Percentiles rank a stretch among this genome's conserved stretches.
phyloP scores from a whole-genome alignment of 306 rosid genomes.

The Cicer bijugum region DNA sequence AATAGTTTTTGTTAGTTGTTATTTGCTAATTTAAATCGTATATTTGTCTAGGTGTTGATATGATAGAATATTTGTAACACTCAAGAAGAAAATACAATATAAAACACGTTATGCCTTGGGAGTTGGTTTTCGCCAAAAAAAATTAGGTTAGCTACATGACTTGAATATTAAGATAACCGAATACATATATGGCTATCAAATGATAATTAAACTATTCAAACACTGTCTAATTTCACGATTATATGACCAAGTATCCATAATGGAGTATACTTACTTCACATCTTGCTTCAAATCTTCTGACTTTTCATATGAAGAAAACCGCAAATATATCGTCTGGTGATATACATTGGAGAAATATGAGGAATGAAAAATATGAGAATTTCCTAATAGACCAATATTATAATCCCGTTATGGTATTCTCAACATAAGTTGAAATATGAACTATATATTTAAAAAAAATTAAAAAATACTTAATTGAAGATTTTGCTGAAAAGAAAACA shows the following conservation, averaged over 20 bases:
- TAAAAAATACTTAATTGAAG: slow-evolving; percentile 6
- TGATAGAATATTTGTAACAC: neutral
- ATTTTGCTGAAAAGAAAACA: slow-evolving; percentile 39
- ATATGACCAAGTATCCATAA: slow-evolving; percentile 35
- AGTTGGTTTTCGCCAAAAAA: neutral
- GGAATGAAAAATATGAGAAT: slow-evolving; percentile 33
- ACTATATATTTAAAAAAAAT: slow-evolving; percentile 26
- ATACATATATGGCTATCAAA: slow-evolving; percentile 3
- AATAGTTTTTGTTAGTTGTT: neutral
- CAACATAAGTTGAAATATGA: slow-evolving; percentile 16
- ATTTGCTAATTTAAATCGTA: slow-evolving; percentile 2
- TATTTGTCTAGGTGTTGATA: neutral
- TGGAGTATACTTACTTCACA: slow-evolving; percentile 56
- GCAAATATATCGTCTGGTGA: slow-evolving; percentile 68
- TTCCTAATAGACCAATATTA: slow-evolving; percentile 8
- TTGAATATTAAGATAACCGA: slow-evolving; percentile 32
- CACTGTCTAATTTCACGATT: slow-evolving; percentile 13
- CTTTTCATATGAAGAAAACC: slow-evolving; percentile 66
- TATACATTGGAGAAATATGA: slow-evolving; percentile 38
- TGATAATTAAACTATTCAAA: slow-evolving; percentile 15
- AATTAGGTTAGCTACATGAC: slow-evolving; percentile 15
- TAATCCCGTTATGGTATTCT: slow-evolving; percentile 13
- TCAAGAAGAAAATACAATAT: slow-evolving; percentile 27
- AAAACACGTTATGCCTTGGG: slow-evolving; percentile 1
- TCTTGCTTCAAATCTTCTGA: slow-evolving; percentile 74